Conservation (phyloP, 139 green algal species). For the Chlamydomonas applanata region DNA sequence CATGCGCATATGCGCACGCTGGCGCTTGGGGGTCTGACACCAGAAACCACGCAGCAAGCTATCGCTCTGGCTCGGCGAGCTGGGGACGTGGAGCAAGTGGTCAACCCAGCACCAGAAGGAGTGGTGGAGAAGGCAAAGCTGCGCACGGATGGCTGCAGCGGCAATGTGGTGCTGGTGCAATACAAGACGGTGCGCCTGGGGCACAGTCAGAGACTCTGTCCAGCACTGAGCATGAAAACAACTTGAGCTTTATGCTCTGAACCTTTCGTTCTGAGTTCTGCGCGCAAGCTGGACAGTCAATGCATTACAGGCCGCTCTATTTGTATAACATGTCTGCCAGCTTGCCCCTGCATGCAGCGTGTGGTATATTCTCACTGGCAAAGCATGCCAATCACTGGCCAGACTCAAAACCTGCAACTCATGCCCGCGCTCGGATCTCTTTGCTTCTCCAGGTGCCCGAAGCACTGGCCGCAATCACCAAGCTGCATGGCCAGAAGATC, state of each 20-base stretch:
- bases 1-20: constrained; percentile 73
- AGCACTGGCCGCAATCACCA: constrained; percentile 65
- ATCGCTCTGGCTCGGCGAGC: constrained; percentile 39
- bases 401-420: too few relatives aligned
- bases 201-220: too few relatives aligned
- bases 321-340: too few relatives aligned
- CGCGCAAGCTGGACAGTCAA: too few relatives aligned
- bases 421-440: not conserved
- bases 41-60: constrained; percentile 24
- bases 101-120: constrained; percentile 45
- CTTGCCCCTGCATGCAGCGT: too few relatives aligned
- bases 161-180: constrained; percentile 53
- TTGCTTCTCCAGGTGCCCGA: constrained; percentile 52
- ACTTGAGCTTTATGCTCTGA: too few relatives aligned
- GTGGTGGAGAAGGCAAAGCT: constrained; percentile 53
- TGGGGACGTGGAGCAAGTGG: constrained; percentile 59
- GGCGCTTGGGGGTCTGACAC: constrained; percentile 66
- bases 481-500: constrained; percentile 61
- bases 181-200: constrained; percentile 66
- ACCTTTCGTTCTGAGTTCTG: too few relatives aligned
- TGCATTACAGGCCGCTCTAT: too few relatives aligned
- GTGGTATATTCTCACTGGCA: too few relatives aligned
- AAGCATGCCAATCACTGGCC: too few relatives aligned
- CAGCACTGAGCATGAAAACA: too few relatives aligned
- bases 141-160: constrained; percentile 74